These are phyloP conservation scores for Cochlearia excelsa DNA, from an alignment of 345 rosid species.

Conservation along the genomic window DNA sequence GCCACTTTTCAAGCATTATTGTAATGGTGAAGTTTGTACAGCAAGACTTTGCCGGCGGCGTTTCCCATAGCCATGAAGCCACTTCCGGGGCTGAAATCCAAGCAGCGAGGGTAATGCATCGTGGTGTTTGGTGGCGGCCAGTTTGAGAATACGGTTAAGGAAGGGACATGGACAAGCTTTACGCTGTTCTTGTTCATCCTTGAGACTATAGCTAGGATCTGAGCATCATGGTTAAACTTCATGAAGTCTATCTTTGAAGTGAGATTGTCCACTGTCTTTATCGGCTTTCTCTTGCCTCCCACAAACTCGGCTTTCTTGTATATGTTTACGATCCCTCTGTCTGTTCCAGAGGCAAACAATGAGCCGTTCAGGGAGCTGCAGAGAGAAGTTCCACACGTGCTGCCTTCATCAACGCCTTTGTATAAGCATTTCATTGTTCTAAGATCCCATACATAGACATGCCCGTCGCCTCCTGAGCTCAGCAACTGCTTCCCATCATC, in stretches of 20 bases:
- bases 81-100: slow-evolving; percentile 91
- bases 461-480: slow-evolving; percentile 92
- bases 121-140: slow-evolving; percentile 64
- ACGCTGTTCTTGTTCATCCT: slow-evolving; percentile 68
- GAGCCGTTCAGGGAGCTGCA: slow-evolving; percentile 57
- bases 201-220: slow-evolving; percentile 78
- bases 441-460: slow-evolving; percentile 87
- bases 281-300: slow-evolving; percentile 79
- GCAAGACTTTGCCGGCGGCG: slow-evolving; percentile 75
- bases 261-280: slow-evolving; percentile 74
- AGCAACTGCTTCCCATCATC: slow-evolving; percentile 62
- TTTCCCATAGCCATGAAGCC: slow-evolving; percentile 93
- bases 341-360: slow-evolving; percentile 83
- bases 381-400: slow-evolving; percentile 64
- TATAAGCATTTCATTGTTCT: slow-evolving; percentile 75
- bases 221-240: slow-evolving; percentile 82
- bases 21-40: slow-evolving; percentile 85
- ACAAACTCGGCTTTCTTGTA: slow-evolving; percentile 75
- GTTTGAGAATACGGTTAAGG: slow-evolving; percentile 69
- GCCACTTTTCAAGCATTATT: slow-evolving; percentile 52
- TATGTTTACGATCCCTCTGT: slow-evolving; percentile 78
- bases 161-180: slow-evolving; percentile 71
- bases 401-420: slow-evolving; percentile 87
- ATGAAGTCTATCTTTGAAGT: slow-evolving; percentile 70
- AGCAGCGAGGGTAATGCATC: slow-evolving; percentile 66